Percentiles rank a stretch among this genome's conserved stretches.
Evolutionary conservation across 345 rosid species (phyloP).

Genomic region (Eucalyptus sp.): DNA sequence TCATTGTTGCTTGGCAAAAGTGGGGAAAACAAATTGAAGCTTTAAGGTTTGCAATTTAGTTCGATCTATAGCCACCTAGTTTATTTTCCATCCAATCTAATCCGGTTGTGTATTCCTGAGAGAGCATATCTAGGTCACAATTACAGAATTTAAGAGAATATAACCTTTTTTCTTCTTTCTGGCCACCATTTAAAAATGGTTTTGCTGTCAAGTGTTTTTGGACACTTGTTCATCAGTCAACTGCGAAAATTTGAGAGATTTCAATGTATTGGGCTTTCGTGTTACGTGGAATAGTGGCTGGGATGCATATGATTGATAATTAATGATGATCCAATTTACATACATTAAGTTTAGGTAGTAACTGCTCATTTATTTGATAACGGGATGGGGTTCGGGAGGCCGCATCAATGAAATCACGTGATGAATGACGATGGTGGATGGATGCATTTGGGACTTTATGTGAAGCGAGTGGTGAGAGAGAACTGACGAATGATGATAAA

Average conservation of each 20-base stretch:
- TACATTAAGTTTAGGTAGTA: too few relatives aligned
- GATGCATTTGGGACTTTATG: neutral
- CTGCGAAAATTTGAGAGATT: neutral
- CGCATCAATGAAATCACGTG: neutral
- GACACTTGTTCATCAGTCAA: neutral
- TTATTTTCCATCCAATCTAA: neutral
- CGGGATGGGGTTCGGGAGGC: neutral
- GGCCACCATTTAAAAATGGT: neutral
- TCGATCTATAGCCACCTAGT: fast-evolving
- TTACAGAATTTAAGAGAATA: neutral
- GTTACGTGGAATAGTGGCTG: neutral
- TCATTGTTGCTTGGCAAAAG: neutral
- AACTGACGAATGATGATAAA: too few relatives aligned
- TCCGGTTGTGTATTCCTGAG: fast-evolving
- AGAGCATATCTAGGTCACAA: neutral
- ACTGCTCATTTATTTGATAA: neutral
- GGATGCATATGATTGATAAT: too few relatives aligned
- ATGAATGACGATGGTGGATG: neutral
- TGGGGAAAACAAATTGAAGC: neutral
- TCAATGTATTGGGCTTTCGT: neutral
- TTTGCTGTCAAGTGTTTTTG: neutral
- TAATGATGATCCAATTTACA: too few relatives aligned
- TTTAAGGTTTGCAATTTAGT: neutral
- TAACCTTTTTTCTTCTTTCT: neutral
- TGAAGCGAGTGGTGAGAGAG: neutral